phyloP scores from a whole-genome alignment of 306 rosid genomes.

The Quercus cerris region DNA sequence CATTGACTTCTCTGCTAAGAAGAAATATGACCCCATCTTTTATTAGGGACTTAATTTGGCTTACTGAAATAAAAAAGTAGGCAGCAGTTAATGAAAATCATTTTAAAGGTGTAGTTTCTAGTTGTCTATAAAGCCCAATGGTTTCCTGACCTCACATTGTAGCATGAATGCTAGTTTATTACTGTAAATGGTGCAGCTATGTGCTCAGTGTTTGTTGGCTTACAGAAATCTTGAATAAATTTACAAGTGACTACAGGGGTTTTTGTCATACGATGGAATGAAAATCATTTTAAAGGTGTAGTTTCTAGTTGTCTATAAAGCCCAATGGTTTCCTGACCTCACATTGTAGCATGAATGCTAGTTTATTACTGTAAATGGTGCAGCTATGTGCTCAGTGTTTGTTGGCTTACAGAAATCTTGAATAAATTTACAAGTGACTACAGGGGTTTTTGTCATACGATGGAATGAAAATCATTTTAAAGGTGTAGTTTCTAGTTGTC shows the following conservation, averaged over 20 bases:
- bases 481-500: neutral
- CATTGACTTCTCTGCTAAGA: constrained; percentile 38
- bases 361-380: neutral
- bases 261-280: neutral
- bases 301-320: neutral
- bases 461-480: neutral
- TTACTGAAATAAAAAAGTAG: neutral
- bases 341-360: neutral
- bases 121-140: neutral
- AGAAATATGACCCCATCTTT: neutral
- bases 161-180: neutral
- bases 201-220: neutral
- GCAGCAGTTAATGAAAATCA: neutral
- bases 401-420: neutral
- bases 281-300: neutral
- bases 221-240: neutral
- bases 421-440: neutral
- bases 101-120: neutral
- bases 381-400: neutral
- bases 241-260: neutral
- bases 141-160: neutral
- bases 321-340: neutral
- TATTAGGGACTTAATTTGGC: neutral
- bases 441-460: neutral
- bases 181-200: neutral